These are phyloP conservation scores for Hippophae rhamnoides DNA, from an alignment of 306 rosid species.

Conservation along the genomic window DNA sequence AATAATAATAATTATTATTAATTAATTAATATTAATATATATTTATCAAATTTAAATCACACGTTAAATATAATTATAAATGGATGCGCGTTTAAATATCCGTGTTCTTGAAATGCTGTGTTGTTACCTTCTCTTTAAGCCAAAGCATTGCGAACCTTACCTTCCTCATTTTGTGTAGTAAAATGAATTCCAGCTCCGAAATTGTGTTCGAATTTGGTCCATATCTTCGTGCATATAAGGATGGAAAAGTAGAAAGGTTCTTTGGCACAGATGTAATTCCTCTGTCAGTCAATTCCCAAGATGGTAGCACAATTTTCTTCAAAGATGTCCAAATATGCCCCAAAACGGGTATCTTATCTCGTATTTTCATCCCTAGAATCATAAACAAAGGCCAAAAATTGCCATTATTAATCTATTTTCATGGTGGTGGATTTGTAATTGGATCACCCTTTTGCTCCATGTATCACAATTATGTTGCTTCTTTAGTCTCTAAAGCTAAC, in stretches of 20 bases:
- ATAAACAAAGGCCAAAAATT: conserved; percentile 25
- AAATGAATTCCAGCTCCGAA: not conserved
- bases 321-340: conserved; percentile 54
- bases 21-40: no score
- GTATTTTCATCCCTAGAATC: conserved; percentile 47
- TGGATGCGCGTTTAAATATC: no score
- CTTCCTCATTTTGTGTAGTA: not conserved
- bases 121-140: no score
- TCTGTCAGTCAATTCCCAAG: conserved; percentile 30
- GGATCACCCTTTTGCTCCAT: conserved; percentile 44
- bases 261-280: conserved; percentile 31
- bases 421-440: conserved; percentile 65
- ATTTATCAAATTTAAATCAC: no score
- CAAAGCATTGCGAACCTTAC: no score
- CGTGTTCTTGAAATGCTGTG: no score
- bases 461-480: conserved; percentile 36
- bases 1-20: no score
- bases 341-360: conserved; percentile 36
- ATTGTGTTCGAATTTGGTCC: not conserved
- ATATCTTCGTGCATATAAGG: conserved; percentile 27
- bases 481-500: conserved; percentile 29
- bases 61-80: no score
- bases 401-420: conserved; percentile 54
- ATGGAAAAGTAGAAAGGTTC: conserved; percentile 43
- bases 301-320: conserved; percentile 30